phyloP scores from a whole-genome alignment of 2,329 filamentous ascomycete genomes.

The Capronia epimyces region DNA sequence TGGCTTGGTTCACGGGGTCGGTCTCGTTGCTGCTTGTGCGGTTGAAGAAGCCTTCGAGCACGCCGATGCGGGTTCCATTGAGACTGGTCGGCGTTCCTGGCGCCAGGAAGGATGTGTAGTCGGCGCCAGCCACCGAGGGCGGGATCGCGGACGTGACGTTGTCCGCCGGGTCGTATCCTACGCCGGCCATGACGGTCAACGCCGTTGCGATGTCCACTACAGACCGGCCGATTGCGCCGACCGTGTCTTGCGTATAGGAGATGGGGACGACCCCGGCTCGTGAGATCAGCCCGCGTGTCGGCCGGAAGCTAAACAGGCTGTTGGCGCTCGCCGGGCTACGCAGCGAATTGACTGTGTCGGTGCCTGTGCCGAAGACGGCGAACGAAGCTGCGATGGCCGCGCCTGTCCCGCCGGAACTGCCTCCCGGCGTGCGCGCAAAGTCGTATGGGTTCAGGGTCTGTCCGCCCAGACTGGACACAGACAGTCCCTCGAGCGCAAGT shows the following conservation, averaged over 20 bases:
- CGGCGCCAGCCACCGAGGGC: conserved; percentile 35
- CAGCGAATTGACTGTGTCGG: conserved; percentile 35
- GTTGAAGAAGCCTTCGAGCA: conserved; percentile 56
- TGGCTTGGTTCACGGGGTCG: conserved; percentile 51
- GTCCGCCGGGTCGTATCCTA: conserved; percentile 49
- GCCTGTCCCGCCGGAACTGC: conserved; percentile 36
- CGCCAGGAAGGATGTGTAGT: conserved; percentile 45
- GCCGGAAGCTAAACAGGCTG: conserved; percentile 35
- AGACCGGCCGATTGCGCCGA: conserved; percentile 34
- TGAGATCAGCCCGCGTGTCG: conserved; percentile 32
- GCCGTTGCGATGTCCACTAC: conserved; percentile 49
- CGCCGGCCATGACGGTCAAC: conserved; percentile 50
- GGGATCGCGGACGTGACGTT: conserved; percentile 49
- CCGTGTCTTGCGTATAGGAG: conserved; percentile 26
- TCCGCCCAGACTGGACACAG: conserved; percentile 57
- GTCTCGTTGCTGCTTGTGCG: conserved; percentile 49
- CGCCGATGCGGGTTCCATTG: conserved; percentile 44
- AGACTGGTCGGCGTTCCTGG: conserved; percentile 31
- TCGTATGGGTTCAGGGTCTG: conserved; percentile 66
- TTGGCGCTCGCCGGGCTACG: conserved; percentile 33
- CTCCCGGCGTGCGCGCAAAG: conserved; percentile 50
- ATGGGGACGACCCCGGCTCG: conserved; percentile 33
- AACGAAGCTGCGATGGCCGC: conserved; percentile 34
- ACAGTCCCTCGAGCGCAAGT: conserved; percentile 58
- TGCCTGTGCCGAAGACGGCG: conserved; percentile 33